Evolutionary conservation across 306 rosid genomes (phyloP), one percentile per base, ranked within the genome.

Genomic region (Alnus glutinosa): DNA sequence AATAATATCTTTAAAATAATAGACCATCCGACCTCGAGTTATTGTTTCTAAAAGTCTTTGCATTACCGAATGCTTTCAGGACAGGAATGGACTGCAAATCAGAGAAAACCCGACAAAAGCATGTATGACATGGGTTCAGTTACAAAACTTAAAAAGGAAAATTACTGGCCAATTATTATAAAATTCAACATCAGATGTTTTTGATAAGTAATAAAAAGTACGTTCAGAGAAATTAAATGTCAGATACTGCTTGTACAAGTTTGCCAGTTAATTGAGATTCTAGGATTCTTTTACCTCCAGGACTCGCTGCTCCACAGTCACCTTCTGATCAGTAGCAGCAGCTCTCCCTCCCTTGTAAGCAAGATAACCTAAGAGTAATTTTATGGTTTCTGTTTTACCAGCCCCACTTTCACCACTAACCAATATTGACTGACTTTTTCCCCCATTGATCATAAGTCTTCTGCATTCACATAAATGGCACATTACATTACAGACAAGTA

Each of bases 351-450:
- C 99, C 99, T 91, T 91, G 89, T 93, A 96, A 77, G 99, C 99
- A 83, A 96, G 98, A 89, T 96, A 96, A 70, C 90, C 96, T 98
- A 96, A 93, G 44, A 96, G 97, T 86, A 93, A 84, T 80, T 96
- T 96, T 39, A 98, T 96, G 89, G 97, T 96, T 87, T 96, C 99
- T 36, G 99, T 96, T 88, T 96, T 96, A 87, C 99, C 99, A 34
- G 99, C 99, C 77, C 99, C 99, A 87, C 99, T 96, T 85, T 96
- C 99, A 75, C 99, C 99, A 87, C 99, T 96, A 64, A 96, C 99
- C 96, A 96, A 83, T 87, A 96, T 96, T 61, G 99, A 84, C 80
- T 96, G 99, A 78, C 99, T 96, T 77, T 89, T 76, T 85, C 96
- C 92, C 28, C 93, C 98, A 78, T 93, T 90, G 70, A 93, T 86